Evolutionary conservation across 805 yeast genomes (phyloP), one percentile per base, ranked within the genome.

Genomic region (Nakazawaea ishiwadae): DNA sequence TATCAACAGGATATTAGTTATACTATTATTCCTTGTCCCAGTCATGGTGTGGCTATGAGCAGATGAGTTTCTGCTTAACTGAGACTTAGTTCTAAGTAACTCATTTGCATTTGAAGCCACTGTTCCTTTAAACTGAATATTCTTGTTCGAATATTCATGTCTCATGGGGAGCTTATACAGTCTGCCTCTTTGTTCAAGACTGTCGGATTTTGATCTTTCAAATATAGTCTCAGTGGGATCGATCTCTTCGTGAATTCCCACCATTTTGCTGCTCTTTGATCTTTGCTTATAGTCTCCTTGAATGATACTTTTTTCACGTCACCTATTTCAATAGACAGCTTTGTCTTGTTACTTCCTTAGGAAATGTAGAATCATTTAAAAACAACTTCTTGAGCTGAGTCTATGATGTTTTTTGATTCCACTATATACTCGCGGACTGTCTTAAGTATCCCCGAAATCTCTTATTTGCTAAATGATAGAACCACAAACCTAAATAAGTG

Each of bases 131-230:
- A 31, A 54, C 50, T 15, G 51, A 24, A 18, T 52, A 51, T 38
- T 45, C 27, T 40, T 45, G 31, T 48, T 54, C 35, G 50, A 53
- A 21, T 50, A 54, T 35, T 58, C 60, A 35, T 57, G 58, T 28
- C 64, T 46, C 42, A 53, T 49, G 5, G 58, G 56, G 2, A 53
- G 40, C 31, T 57, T 59, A 36, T 45, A 50, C 28, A 53, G 59
- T 15, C 64, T 32, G 4, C 64, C 63, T 11, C 64, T 44, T 19
- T 42, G 45, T 36, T 54, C 58, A 1, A 17, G 24, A 15, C 16
- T 12, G 15, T 23, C 33, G 9, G 32, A 11, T 23, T n/a, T 20
- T 16, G 17, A 14, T 17, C 26, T 30, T 12, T 16, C 37, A 16
- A 23, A 24, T n/a, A 34, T 5, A 5, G 21, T 12, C 15, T 34